A percentile compares a stretch with the other conserved stretches of the same genome.
Conservation (phyloP, 2,329 filamentous ascomycete genomes). For the Penicillium hesseltinei region DNA sequence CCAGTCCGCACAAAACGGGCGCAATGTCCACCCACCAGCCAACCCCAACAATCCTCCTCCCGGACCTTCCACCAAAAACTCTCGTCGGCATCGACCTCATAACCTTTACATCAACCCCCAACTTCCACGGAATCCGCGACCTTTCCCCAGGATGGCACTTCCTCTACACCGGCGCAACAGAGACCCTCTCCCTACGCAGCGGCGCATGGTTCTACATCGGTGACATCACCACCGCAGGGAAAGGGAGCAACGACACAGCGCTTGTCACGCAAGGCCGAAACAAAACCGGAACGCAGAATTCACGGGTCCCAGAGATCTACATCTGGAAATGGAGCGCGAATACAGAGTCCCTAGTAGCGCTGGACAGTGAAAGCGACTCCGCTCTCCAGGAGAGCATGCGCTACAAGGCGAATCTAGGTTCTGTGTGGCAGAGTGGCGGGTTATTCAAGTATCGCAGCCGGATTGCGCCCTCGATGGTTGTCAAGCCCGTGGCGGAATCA, state of each 20-base stretch:
- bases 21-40: slow-evolving; percentile 27
- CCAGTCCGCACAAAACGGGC: neutral
- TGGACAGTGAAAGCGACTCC: slow-evolving; percentile 33
- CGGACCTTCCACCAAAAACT: slow-evolving; percentile 46
- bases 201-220: slow-evolving; percentile 61
- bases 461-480: slow-evolving; percentile 45
- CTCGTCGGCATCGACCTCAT: slow-evolving; percentile 55
- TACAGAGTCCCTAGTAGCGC: slow-evolving; percentile 36
- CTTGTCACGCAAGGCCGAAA: slow-evolving; percentile 19
- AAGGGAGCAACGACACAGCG: slow-evolving; percentile 15
- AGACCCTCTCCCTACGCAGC: slow-evolving; percentile 59
- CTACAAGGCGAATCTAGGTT: slow-evolving; percentile 56
- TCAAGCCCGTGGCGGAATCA: slow-evolving; percentile 31
- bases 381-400: slow-evolving; percentile 50
- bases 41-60: slow-evolving; percentile 46
- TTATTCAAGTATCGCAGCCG: slow-evolving; percentile 44
- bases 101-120: slow-evolving; percentile 61
- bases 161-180: slow-evolving; percentile 58
- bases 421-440: slow-evolving; percentile 54
- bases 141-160: slow-evolving; percentile 61
- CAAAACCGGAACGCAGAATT: neutral
- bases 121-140: slow-evolving; percentile 61
- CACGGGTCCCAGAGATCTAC: slow-evolving; percentile 43
- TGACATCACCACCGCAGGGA: slow-evolving; percentile 29
- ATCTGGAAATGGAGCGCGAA: slow-evolving; percentile 56